Base-by-base conservation (phyloP, 2,329 filamentous ascomycete species). In the Cercospora nicotianae region DNA sequence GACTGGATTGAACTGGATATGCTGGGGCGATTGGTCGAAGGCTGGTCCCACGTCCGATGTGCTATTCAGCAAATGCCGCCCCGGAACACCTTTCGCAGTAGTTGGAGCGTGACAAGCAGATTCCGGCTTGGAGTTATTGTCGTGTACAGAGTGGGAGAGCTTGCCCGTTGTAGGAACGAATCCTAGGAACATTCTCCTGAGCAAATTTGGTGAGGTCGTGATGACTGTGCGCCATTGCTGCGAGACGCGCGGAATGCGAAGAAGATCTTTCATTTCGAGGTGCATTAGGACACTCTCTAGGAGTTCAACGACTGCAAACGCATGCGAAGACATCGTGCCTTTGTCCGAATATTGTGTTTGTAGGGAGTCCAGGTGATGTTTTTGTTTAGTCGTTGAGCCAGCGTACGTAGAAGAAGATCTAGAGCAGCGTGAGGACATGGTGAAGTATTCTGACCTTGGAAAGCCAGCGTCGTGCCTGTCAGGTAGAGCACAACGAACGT, bases 261-360 rank as follows among this genome's bases (percentile, higher is more conserved):
- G 36, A 12, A 72, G 64, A 16, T 70, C 64, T 30, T 39, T 60
- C 64, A 70, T 67, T 8, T 64, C 63, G 13, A 69, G 60, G 18
- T 68, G 51, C 18, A 64, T 55, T 8, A 72, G 48, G 23, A 70
- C 60, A 58, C 36, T 59, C 42, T 70, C 70, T 1, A 70, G 66
- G n/a, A 70, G 63, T 42, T 72, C 70, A 16, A 61, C 67, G 2
- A 51, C 23, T 9, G 42, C 55, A 33, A 64, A 67, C 10, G 58
- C 53, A 9, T 60, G 20, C 13, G 39, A 9, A 5, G 23, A 63
- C 20, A 48, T 18, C 31, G 31, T 57, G 12, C 55, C 18, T 28
- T n/a, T 39, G 48, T 9, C 2, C 30, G 12, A 20, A 18, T 13
- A 10, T 5, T 20, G n/a, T 3, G 55, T 10, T 20, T 5, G 30